Percentiles rank a stretch among this genome's conserved stretches.
phyloP scores from a whole-genome alignment of 257 asterid species.

The Coffea eugenioides region DNA sequence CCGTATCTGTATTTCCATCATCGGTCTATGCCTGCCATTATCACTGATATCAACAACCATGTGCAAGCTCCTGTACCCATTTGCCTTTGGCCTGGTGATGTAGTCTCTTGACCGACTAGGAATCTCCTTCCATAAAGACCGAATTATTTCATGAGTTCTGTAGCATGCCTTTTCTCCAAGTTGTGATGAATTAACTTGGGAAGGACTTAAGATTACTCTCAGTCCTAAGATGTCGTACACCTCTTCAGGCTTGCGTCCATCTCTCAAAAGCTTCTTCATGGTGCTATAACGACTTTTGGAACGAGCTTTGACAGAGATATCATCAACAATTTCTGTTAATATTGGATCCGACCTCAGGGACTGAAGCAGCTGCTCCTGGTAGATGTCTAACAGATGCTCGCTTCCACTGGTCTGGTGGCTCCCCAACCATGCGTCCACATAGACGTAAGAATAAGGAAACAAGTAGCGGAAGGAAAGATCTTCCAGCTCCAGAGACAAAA shows the following conservation, averaged over 20 bases:
- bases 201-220: slow-evolving; percentile 61
- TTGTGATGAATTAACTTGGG: slow-evolving; percentile 34
- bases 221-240: slow-evolving; percentile 81
- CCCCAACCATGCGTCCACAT: slow-evolving; percentile 80
- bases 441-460: slow-evolving; percentile 81
- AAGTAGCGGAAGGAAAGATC: slow-evolving; percentile 82
- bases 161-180: slow-evolving; percentile 79
- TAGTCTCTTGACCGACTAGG: slow-evolving; percentile 86
- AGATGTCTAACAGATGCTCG: slow-evolving; percentile 56
- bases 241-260: slow-evolving; percentile 89
- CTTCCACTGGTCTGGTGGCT: slow-evolving; percentile 69
- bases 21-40: slow-evolving; percentile 48
- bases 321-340: slow-evolving; percentile 43
- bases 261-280: slow-evolving; percentile 87
- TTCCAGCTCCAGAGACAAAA: slow-evolving; percentile 73
- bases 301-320: slow-evolving; percentile 69
- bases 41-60: slow-evolving; percentile 83
- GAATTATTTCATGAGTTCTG: slow-evolving; percentile 72
- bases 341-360: slow-evolving; percentile 54
- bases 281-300: slow-evolving; percentile 89
- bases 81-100: slow-evolving; percentile 68
- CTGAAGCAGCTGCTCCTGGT: slow-evolving; percentile 69
- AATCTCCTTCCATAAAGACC: slow-evolving; percentile 69
- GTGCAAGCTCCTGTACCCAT: slow-evolving; percentile 88
- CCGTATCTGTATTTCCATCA: slow-evolving; percentile 90